Evolutionary conservation across 768 basidiomycete genomes (phyloP).

Genomic region (Podaxis sp.): DNA sequence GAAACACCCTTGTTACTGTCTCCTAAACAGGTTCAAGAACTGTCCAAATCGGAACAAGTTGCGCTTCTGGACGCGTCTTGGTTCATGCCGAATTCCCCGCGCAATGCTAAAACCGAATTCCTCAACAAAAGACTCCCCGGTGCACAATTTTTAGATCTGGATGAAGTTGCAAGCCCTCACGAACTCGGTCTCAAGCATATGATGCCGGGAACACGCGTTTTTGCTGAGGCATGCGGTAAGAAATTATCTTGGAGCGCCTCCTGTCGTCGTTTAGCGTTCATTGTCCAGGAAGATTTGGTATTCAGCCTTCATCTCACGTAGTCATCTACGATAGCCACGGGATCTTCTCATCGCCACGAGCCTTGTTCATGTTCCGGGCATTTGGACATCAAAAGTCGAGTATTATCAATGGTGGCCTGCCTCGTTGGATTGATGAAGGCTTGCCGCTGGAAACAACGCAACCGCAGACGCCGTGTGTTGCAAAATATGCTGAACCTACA

Average conservation of each 20-base stretch:
- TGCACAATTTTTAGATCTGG: slow-evolving; percentile 77
- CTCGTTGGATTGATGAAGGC: slow-evolving; percentile 73
- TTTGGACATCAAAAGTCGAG: slow-evolving; percentile 88
- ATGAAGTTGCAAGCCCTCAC: slow-evolving; percentile 72
- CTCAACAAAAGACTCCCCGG: slow-evolving; percentile 63
- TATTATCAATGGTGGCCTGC: slow-evolving; percentile 91
- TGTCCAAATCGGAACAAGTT: slow-evolving; percentile 33
- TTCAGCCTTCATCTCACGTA: slow-evolving; percentile 74
- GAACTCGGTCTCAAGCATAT: slow-evolving; percentile 89
- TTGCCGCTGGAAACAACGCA: slow-evolving; percentile 46
- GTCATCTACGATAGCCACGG: slow-evolving; percentile 91
- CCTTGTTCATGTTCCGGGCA: slow-evolving; percentile 90
- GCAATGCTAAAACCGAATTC: slow-evolving; percentile 73
- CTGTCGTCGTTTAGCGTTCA: slow-evolving; percentile 1
- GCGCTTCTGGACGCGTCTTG: slow-evolving; percentile 77
- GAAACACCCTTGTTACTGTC: slow-evolving; percentile 50
- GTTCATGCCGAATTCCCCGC: slow-evolving; percentile 90
- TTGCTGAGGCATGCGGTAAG: slow-evolving; percentile 82
- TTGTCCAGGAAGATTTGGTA: slow-evolving; percentile 60
- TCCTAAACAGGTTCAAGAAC: slow-evolving; percentile 46
- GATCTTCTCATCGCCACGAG: slow-evolving; percentile 89
- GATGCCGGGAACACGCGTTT: slow-evolving; percentile 75
- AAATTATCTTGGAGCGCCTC: slow-evolving; percentile 12
- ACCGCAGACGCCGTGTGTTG: slow-evolving; percentile 25
- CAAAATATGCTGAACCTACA: slow-evolving; percentile 52